Evolutionary conservation across 106 monocot genomes (phyloP), one percentile per base, ranked within the genome.

Genomic region (Dendrobium nobile): DNA sequence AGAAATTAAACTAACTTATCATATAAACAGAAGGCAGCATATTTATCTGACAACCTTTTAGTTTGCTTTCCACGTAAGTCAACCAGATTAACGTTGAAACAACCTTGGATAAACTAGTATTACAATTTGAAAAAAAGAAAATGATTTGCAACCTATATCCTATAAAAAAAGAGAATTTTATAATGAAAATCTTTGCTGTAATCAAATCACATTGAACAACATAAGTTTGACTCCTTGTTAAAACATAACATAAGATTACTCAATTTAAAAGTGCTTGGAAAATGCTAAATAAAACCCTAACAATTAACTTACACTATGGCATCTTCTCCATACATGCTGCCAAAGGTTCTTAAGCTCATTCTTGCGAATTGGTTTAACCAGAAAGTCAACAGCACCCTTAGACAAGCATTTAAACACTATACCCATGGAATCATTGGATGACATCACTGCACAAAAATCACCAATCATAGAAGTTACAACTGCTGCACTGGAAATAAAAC

Each of bases 291-390:
- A 48, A 51, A 76, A 47, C n/a, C 17, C 4, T 74, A 48, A 27
- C 41, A 48, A 26, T 48, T 48, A 76, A 51, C 85, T 82, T 89
- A 89, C 87, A 82, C 87, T 85, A 67, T 79, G 84, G 77, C 90
- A 95, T 85, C 98, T 86, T 80, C 98, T 94, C 98, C 98, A 98
- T 24, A 98, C 91, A 88, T 98, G 98, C 86, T 98, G 98, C 98
- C 98, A 98, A 58, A 98, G 91, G 54, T 91, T 95, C 88, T 91
- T 98, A 72, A 98, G 92, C 77, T 98, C 98, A 83, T 98, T 98
- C 82, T 98, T 98, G 26, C 98, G 86, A 19, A 98, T 85, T 80
- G 98, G 98, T 85, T 98, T 98, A 73, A 98, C 92, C 78, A 98
- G 86, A 87, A 98, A 98, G 78, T 98, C 98, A 89, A 91, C 94